Conservation (phyloP, 495 filamentous ascomycete genomes). For the Penicillium bialowiezense region DNA sequence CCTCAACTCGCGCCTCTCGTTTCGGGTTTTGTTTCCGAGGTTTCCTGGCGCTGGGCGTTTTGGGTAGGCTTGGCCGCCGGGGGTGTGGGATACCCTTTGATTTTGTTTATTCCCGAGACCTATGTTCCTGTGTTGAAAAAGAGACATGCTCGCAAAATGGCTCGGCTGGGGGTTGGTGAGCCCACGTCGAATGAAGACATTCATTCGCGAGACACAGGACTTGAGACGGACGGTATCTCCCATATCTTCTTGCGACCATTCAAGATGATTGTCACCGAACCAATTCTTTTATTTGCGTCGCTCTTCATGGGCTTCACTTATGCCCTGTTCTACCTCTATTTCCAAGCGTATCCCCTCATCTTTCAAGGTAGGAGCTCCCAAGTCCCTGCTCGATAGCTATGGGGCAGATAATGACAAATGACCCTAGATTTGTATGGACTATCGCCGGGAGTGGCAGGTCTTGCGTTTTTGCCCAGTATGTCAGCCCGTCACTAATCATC, state of each 20-base stretch:
- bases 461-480: slow-evolving; percentile 35
- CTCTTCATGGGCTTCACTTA: slow-evolving; percentile 59
- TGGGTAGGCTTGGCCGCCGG: slow-evolving; percentile 27
- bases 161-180: too few relatives aligned
- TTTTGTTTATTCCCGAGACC: slow-evolving; percentile 53
- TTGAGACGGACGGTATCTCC: too few relatives aligned
- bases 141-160: slow-evolving; percentile 21
- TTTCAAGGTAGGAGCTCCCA: slow-evolving; percentile 32
- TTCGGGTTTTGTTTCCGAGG: slow-evolving; percentile 32
- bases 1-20: slow-evolving; percentile 30
- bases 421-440: slow-evolving; percentile 43
- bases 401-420: too few relatives aligned
- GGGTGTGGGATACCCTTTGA: too few relatives aligned
- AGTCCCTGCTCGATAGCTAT: background rate
- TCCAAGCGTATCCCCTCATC: slow-evolving; percentile 59
- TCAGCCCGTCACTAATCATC: background rate
- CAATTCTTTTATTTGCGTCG: slow-evolving; percentile 47
- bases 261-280: slow-evolving; percentile 33
- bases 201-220: too few relatives aligned
- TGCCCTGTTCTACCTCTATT: slow-evolving; percentile 59
- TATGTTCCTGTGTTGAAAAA: slow-evolving; percentile 66
- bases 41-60: slow-evolving; percentile 56
- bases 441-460: slow-evolving; percentile 24
- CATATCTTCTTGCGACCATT: slow-evolving; percentile 27
- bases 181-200: too few relatives aligned